A percentile compares a stretch with the other conserved stretches of the same genome.
phyloP scores from a whole-genome alignment of 192 early-diverging fungal species.

The Gonapodya sp. region DNA sequence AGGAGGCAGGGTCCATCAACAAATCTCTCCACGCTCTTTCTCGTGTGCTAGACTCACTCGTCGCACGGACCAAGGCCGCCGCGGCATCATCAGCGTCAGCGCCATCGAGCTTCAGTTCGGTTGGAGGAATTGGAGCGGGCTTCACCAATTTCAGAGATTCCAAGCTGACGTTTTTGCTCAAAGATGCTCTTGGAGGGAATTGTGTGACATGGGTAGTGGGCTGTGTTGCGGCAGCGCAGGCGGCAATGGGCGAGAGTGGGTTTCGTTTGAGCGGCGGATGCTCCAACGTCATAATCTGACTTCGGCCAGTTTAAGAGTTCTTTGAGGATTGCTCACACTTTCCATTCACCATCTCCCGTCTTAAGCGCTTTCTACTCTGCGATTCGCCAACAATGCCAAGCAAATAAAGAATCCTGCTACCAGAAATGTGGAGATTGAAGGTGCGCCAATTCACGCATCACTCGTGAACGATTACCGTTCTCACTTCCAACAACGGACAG shows the following conservation, averaged over 20 bases:
- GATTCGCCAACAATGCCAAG: constrained; percentile 61
- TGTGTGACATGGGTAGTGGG: constrained; percentile 60
- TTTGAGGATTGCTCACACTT: constrained; percentile 28
- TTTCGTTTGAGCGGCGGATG: background rate
- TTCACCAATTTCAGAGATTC: constrained; percentile 49
- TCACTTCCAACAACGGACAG: background rate
- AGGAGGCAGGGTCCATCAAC: constrained; percentile 79
- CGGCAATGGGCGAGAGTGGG: background rate
- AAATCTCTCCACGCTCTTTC: constrained; percentile 66
- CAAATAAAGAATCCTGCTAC: constrained; percentile 41
- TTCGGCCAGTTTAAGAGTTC: constrained; percentile 47
- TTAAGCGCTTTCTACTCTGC: constrained; percentile 30
- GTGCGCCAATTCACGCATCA: background rate
- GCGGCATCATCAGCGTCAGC: no score
- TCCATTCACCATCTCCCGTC: background rate
- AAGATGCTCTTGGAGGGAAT: constrained; percentile 61
- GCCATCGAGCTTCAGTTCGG: constrained; percentile 35
- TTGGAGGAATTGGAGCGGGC: background rate
- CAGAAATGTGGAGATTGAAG: constrained; percentile 12
- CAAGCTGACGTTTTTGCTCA: constrained; percentile 56
- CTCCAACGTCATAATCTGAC: constrained; percentile 34
- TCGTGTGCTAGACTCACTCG: constrained; percentile 76
- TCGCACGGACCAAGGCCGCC: constrained; percentile 44
- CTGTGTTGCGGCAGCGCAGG: constrained; percentile 37
- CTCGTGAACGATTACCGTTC: background rate